These are phyloP conservation scores for Castanea mollissima DNA, from an alignment of 306 rosid species.

Conservation along the genomic window DNA sequence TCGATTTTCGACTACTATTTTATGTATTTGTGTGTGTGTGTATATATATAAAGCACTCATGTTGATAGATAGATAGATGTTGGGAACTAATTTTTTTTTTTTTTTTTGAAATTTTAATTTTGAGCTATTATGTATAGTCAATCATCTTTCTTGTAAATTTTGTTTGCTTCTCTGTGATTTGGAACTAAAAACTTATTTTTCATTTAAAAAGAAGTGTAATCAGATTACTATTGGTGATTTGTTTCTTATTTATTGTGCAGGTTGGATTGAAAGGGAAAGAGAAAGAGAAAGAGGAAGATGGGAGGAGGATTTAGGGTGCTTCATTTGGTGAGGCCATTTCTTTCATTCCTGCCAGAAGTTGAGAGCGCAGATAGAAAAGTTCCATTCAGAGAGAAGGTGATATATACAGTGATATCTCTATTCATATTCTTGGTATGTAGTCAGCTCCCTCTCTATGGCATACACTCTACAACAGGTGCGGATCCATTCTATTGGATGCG, in stretches of 20 bases:
- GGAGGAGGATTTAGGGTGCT: slow-evolving; percentile 98
- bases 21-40: background rate
- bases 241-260: slow-evolving; percentile 18
- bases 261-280: slow-evolving; percentile 33
- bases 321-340: slow-evolving; percentile 90
- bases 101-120: background rate
- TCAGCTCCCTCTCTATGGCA: slow-evolving; percentile 93
- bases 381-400: slow-evolving; percentile 93
- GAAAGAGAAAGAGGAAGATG: slow-evolving; percentile 38
- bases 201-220: too few relatives aligned
- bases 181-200: too few relatives aligned
- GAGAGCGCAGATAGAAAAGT: slow-evolving; percentile 87
- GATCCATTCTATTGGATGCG: slow-evolving; percentile 99
- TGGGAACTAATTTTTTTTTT: background rate
- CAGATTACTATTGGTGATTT: too few relatives aligned
- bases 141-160: too few relatives aligned
- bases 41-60: background rate
- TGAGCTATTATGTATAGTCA: too few relatives aligned
- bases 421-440: slow-evolving; percentile 91
- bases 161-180: too few relatives aligned
- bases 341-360: slow-evolving; percentile 86
- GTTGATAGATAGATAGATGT: background rate
- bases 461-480: slow-evolving; percentile 91
- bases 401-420: slow-evolving; percentile 82
- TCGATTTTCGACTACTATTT: background rate